phyloP scores from a whole-genome alignment of 139 green algal genomes.

The Pseudopediastrum boryanum region DNA sequence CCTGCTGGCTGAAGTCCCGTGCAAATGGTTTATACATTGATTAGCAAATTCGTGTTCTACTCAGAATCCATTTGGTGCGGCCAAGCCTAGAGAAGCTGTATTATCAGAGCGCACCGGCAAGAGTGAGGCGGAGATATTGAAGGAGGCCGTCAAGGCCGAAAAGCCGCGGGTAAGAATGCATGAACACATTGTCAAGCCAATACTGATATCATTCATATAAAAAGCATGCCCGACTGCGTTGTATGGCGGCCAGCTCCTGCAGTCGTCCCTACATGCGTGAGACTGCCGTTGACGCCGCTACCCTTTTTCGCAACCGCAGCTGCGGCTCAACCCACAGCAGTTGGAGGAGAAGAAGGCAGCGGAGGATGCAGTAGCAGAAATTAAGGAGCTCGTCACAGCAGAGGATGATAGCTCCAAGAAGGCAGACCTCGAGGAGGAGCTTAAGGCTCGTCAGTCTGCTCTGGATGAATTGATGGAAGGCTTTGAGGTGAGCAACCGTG shows the following conservation, averaged over 20 bases:
- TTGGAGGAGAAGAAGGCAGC: slow-evolving; percentile 59
- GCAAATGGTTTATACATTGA: background rate
- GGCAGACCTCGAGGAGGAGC: slow-evolving; percentile 29
- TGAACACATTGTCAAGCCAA: background rate
- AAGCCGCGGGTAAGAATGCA: slow-evolving; percentile 71
- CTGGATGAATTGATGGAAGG: slow-evolving; percentile 54
- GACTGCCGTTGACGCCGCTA: too few species aligned
- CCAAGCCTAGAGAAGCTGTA: slow-evolving; percentile 74
- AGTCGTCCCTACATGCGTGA: background rate
- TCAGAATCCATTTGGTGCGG: slow-evolving; percentile 75
- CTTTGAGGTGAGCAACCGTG: slow-evolving; percentile 53
- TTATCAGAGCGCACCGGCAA: slow-evolving; percentile 67
- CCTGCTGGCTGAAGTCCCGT: background rate
- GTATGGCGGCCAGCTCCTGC: background rate
- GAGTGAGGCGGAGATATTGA: slow-evolving; percentile 77
- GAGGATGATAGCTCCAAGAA: slow-evolving; percentile 54
- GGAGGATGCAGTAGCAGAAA: slow-evolving; percentile 51
- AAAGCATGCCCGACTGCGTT: too few species aligned
- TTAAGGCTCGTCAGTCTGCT: slow-evolving; percentile 28
- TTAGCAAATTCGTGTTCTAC: background rate
- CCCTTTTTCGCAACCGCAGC: too few species aligned
- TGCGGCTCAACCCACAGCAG: slow-evolving; percentile 67
- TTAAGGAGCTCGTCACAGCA: slow-evolving; percentile 42
- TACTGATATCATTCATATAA: background rate
- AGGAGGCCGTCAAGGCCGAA: slow-evolving; percentile 70